Evolutionary conservation across 2,329 filamentous ascomycete genomes (phyloP), one percentile per base, ranked within the genome.

Genomic region (Xylaria digitata): DNA sequence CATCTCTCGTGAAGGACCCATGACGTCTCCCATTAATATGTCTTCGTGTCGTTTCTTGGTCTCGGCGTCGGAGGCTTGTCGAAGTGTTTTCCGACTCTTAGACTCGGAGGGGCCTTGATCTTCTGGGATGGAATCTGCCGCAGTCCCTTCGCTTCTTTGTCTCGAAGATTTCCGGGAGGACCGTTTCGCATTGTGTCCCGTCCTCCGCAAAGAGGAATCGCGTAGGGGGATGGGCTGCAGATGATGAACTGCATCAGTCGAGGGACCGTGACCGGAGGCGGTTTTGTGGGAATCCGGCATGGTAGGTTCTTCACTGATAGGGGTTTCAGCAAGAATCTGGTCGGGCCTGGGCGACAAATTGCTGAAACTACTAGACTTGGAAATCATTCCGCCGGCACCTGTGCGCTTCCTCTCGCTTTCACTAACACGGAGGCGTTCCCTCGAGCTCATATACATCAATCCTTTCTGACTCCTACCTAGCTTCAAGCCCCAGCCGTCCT

Each of bases 371-470:
- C 78, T 85, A 7, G 76, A 75, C 66, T 78, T 81, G 50, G 79
- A 79, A 55, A 79, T 80, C 26, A 78, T 75, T 43, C 80, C 74
- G 54, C 80, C 84, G n/a, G 80, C 73, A 54, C 80, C 84, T n/a
- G 80, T 74, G 46, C 88, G 84, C 73, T 87, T 90, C 71, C 86
- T 85, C 69, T 91, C 89, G 3, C 80, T 80, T 69, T 91, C 89
- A 70, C 84, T 88, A 58, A 89, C 87, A 52, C 86, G 84, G 52
- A 92, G 79, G 34, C 85, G 84, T 76, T 93, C 90, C 75, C 87
- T 90, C 52, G 90, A 92, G 79, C 85, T 89, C 89, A 91, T 92
- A 74, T 92, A 92, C 85, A 90, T 89, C 74, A 92, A 79, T 2
- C 89, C 86, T 75, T 85, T 87, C 68, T 85, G 78, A 63, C 80